Percentiles rank a stretch among this genome's conserved stretches.
These are phyloP conservation scores for Colletotrichum camelliae DNA, from an alignment of 2,329 filamentous ascomycete species.

Conservation along the genomic window DNA sequence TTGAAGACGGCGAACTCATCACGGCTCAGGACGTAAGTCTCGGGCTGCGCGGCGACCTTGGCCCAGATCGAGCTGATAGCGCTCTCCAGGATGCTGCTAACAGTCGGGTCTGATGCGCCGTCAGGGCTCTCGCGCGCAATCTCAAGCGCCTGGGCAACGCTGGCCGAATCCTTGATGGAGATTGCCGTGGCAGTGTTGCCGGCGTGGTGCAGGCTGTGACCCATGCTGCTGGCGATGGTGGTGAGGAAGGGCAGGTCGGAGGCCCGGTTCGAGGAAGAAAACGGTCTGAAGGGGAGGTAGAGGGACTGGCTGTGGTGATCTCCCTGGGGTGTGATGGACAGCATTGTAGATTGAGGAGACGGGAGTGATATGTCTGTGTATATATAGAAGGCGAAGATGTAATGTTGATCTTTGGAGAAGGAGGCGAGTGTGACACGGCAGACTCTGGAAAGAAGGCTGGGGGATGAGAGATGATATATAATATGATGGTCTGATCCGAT, in stretches of 20 bases:
- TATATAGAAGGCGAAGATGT: slow-evolving; percentile 1
- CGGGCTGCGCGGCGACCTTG: slow-evolving; percentile 67
- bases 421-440: background rate
- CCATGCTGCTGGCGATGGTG: slow-evolving; percentile 17
- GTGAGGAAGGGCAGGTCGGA: slow-evolving; percentile 19
- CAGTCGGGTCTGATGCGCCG: slow-evolving; percentile 65
- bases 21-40: slow-evolving; percentile 74
- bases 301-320: slow-evolving; percentile 19
- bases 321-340: slow-evolving; percentile 23
- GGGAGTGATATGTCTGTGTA: background rate
- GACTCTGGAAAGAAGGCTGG: background rate
- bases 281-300: slow-evolving; percentile 15
- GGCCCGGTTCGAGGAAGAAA: slow-evolving; percentile 1
- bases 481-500: slow-evolving; percentile 11
- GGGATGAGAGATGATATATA: slow-evolving; percentile 20
- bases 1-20: slow-evolving; percentile 90
- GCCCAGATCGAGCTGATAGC: slow-evolving; percentile 71
- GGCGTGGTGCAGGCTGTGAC: slow-evolving; percentile 14
- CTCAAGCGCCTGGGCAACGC: slow-evolving; percentile 73
- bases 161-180: slow-evolving; percentile 28
- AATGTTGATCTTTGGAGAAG: slow-evolving; percentile 8
- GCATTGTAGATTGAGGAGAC: slow-evolving; percentile 10
- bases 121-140: slow-evolving; percentile 77
- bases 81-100: slow-evolving; percentile 69
- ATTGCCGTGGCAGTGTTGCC: slow-evolving; percentile 25